Evolutionary conservation across 2,329 filamentous ascomycete genomes (phyloP).

Genomic region (Pyrenophora graminea): DNA sequence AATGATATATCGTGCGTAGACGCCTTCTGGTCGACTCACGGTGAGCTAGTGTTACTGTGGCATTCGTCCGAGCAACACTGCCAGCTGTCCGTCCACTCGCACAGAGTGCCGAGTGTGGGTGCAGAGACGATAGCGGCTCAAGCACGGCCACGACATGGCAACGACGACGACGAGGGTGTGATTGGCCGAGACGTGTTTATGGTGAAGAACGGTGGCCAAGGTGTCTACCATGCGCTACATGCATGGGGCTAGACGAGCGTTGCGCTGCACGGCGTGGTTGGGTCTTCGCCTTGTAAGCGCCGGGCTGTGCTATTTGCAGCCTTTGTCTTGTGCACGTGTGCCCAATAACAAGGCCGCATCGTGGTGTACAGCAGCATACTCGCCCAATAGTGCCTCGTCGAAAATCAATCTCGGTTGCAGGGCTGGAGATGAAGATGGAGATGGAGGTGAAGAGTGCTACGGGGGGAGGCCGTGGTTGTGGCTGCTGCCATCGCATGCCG

Average conservation of each 20-base stretch:
- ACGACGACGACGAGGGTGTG: slow-evolving; percentile 23
- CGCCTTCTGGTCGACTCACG: slow-evolving; percentile 32
- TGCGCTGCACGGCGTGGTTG: slow-evolving; percentile 36
- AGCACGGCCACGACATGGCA: slow-evolving; percentile 42
- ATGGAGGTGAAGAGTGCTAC: background rate
- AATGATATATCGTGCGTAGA: slow-evolving; percentile 45
- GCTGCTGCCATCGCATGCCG: background rate
- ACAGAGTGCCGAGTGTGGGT: slow-evolving; percentile 24
- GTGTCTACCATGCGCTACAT: slow-evolving; percentile 23
- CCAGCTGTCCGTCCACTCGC: slow-evolving; percentile 40
- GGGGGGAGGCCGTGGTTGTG: slow-evolving; percentile 14
- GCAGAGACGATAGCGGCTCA: slow-evolving; percentile 41
- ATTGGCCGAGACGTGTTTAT: slow-evolving; percentile 32
- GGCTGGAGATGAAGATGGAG: slow-evolving; percentile 12
- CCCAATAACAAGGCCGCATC: slow-evolving; percentile 32
- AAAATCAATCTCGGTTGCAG: slow-evolving; percentile 3
- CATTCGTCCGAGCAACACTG: slow-evolving; percentile 33
- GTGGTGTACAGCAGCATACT: slow-evolving; percentile 33
- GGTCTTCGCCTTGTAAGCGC: slow-evolving; percentile 39
- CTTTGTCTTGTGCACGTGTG: slow-evolving; percentile 20
- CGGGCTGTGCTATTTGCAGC: slow-evolving; percentile 38
- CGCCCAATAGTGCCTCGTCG: slow-evolving; percentile 31
- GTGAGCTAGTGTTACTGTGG: slow-evolving; percentile 34
- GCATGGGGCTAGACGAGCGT: slow-evolving; percentile 29
- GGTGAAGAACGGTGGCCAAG: slow-evolving; percentile 12